Percentiles rank a stretch among this genome's conserved stretches.
phyloP scores from a whole-genome alignment of 2,329 filamentous ascomycete genomes.

The Rachicladosporium sp. region DNA sequence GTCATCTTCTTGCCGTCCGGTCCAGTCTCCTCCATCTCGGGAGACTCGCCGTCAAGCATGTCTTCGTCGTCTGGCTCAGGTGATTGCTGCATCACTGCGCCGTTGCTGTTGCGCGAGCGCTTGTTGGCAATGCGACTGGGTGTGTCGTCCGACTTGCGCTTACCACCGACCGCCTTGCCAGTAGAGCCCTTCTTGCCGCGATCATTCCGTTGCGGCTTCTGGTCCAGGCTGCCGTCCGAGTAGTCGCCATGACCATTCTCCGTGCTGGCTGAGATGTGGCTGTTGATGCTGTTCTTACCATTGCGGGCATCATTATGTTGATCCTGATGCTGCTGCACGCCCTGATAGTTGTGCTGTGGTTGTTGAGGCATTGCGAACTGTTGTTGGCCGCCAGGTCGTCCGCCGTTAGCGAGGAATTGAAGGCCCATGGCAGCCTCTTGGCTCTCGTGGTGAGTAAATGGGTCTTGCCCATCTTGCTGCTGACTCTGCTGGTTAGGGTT shows the following conservation, averaged over 20 bases:
- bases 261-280: constrained; percentile 43
- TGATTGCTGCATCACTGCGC: constrained; percentile 34
- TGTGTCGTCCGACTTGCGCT: constrained; percentile 68
- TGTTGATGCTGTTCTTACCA: constrained; percentile 41
- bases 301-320: constrained; percentile 21
- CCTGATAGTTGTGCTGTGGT: constrained; percentile 33
- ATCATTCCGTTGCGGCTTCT: constrained; percentile 48
- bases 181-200: constrained; percentile 56
- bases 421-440: constrained; percentile 93
- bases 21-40: constrained; percentile 23
- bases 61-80: constrained; percentile 45
- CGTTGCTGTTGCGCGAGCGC: constrained; percentile 53
- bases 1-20: constrained; percentile 76
- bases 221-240: constrained; percentile 55
- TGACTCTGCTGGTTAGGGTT: constrained; percentile 39
- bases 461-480: constrained; percentile 38
- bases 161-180: constrained; percentile 47
- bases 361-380: constrained; percentile 32
- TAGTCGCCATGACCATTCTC: constrained; percentile 45
- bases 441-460: constrained; percentile 75
- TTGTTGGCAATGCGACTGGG: constrained; percentile 55
- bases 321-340: constrained; percentile 13
- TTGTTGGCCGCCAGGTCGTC: constrained; percentile 36
- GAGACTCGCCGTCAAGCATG: constrained; percentile 25
- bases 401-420: constrained; percentile 70